Percentiles rank a stretch among this genome's conserved stretches.
These are phyloP conservation scores for Asterophora lycoperdoides DNA, from an alignment of 768 basidiomycete species.

Conservation along the genomic window DNA sequence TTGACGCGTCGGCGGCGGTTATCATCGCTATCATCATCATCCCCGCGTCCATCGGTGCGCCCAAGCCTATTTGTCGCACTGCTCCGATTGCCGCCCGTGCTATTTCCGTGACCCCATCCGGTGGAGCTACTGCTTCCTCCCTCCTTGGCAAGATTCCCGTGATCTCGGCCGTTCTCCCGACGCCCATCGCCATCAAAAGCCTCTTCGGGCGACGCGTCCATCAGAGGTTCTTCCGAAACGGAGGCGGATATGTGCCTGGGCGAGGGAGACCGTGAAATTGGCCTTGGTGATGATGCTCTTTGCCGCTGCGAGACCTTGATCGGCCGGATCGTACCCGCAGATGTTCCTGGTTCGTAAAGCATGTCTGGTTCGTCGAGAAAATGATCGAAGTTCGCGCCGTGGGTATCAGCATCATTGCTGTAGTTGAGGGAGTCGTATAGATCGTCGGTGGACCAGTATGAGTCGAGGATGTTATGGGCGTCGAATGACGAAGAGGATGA, in stretches of 20 bases:
- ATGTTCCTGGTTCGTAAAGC: conserved; percentile 40
- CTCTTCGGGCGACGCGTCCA: conserved; percentile 13
- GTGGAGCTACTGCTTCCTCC: conserved; percentile 11
- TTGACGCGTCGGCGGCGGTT: conserved; percentile 17
- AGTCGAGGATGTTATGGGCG: conserved; percentile 18
- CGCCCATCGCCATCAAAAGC: conserved; percentile 24
- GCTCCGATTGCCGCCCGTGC: conserved; percentile 19
- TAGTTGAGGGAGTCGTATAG: conserved; percentile 14
- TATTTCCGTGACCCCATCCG: conserved; percentile 17
- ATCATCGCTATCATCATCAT: conserved; percentile 32
- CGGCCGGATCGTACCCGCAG: conserved; percentile 40
- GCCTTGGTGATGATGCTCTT: too few species aligned
- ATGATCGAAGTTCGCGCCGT: not conserved
- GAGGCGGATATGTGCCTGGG: not conserved
- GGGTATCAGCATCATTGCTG: conserved; percentile 9
- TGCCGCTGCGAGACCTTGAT: conserved; percentile 7
- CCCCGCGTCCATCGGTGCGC: conserved; percentile 30
- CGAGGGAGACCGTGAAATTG: not conserved
- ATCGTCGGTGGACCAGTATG: conserved; percentile 18
- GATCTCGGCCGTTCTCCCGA: conserved; percentile 16
- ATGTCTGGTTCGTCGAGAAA: conserved; percentile 17
- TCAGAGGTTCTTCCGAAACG: not conserved
- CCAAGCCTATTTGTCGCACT: conserved; percentile 37
- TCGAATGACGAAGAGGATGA: conserved; percentile 12
- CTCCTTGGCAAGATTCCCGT: conserved; percentile 7